Conservation (phyloP, 2,329 filamentous ascomycete genomes). For the Cercospora zeae-maydis region DNA sequence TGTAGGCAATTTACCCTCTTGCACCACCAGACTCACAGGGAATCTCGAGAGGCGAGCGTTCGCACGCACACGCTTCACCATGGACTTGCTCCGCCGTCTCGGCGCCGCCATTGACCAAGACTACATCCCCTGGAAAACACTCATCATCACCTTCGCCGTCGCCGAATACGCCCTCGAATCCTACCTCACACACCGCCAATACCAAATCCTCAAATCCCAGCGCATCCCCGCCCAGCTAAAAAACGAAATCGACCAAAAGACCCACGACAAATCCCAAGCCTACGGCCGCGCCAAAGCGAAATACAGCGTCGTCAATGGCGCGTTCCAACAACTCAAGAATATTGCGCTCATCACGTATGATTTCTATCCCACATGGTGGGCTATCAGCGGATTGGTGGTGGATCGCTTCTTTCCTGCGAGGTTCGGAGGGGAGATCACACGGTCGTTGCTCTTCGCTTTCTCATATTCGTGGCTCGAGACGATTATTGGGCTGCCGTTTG, state of each 20-base stretch:
- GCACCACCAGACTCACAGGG: background rate
- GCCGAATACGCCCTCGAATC: constrained; percentile 88
- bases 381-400: constrained; percentile 70
- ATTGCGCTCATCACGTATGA: constrained; percentile 86
- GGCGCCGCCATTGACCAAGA: constrained; percentile 85
- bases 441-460: constrained; percentile 89
- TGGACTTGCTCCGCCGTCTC: constrained; percentile 56
- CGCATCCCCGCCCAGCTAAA: constrained; percentile 81
- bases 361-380: constrained; percentile 87
- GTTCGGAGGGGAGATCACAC: constrained; percentile 88
- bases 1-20: background rate
- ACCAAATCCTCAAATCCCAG: constrained; percentile 74
- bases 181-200: constrained; percentile 85
- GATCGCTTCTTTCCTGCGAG: constrained; percentile 63
- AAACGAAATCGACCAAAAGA: constrained; percentile 81
- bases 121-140: constrained; percentile 93
- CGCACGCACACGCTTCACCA: constrained; percentile 8
- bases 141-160: constrained; percentile 91
- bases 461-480: constrained; percentile 80
- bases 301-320: constrained; percentile 74
- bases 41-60: background rate
- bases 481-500: constrained; percentile 71
- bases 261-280: constrained; percentile 79
- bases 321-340: constrained; percentile 86
- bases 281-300: constrained; percentile 95